A percentile compares a stretch with the other conserved stretches of the same genome.
phyloP scores from a whole-genome alignment of 768 basidiomycete species.

The Leccinum boreale region DNA sequence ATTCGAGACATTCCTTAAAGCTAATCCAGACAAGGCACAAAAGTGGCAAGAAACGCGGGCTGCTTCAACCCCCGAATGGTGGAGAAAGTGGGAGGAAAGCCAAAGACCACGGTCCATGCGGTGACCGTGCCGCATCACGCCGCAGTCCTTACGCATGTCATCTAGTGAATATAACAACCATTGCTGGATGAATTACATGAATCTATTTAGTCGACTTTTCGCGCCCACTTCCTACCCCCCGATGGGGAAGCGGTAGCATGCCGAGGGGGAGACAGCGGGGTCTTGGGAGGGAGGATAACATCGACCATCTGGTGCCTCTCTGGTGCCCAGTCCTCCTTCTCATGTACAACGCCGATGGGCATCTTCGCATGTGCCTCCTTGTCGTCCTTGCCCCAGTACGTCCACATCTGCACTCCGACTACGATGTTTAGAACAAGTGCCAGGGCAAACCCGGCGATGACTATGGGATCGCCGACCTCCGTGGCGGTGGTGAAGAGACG shows the following conservation, averaged over 20 bases:
- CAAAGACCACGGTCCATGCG: constrained; percentile 9
- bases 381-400: constrained; percentile 70
- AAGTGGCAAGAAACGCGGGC: constrained; percentile 26
- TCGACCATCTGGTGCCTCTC: constrained; percentile 34
- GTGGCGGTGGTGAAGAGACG: constrained; percentile 90
- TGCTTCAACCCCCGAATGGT: constrained; percentile 25
- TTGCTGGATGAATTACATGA: constrained; percentile 13
- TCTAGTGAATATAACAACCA: constrained; percentile 13
- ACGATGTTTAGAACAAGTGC: constrained; percentile 80
- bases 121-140: not conserved
- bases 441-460: constrained; percentile 80
- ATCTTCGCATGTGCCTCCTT: constrained; percentile 25
- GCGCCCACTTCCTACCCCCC: constrained; percentile 60
- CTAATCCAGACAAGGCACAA: constrained; percentile 17
- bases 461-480: constrained; percentile 80
- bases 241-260: constrained; percentile 42
- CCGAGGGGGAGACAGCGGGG: constrained; percentile 43
- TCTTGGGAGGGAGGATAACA: constrained; percentile 41
- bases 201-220: constrained; percentile 62
- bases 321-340: constrained; percentile 29
- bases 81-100: constrained; percentile 29
- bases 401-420: constrained; percentile 81
- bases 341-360: constrained; percentile 19
- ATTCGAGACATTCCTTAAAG: constrained; percentile 26
- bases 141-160: not conserved